These are phyloP conservation scores for Auxenochlorella protothecoides DNA, from an alignment of 139 green algal genomes.

Conservation along the genomic window DNA sequence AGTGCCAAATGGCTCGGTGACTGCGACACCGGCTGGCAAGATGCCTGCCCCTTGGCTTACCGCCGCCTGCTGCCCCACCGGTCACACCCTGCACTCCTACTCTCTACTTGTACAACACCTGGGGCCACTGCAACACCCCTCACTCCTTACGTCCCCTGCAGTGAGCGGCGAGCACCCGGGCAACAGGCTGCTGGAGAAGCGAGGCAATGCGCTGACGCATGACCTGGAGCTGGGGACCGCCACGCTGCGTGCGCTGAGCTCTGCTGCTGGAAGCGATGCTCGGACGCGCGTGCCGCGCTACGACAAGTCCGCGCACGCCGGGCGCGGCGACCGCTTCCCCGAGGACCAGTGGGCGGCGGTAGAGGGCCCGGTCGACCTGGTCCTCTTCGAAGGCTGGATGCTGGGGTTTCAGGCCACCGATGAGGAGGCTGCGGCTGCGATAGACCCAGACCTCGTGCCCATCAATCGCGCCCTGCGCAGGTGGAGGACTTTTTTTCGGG, in stretches of 20 bases:
- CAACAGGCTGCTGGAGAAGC: slow-evolving; percentile 78
- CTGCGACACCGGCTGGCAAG: too few relatives aligned
- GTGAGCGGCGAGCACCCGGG: slow-evolving; percentile 39
- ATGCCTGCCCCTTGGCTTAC: too few relatives aligned
- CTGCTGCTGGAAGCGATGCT: neutral
- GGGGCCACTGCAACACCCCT: too few relatives aligned
- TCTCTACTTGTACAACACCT: too few relatives aligned
- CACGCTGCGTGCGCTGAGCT: slow-evolving; percentile 50
- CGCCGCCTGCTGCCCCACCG: too few relatives aligned
- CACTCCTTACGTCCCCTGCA: neutral
- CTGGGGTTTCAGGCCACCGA: slow-evolving; percentile 63
- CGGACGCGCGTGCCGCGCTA: slow-evolving; percentile 52
- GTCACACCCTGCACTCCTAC: too few relatives aligned
- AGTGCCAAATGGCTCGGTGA: too few relatives aligned
- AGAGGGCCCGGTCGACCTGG: slow-evolving; percentile 63
- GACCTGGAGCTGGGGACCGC: slow-evolving; percentile 74
- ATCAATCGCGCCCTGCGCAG: slow-evolving; percentile 59
- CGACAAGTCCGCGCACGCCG: slow-evolving; percentile 76
- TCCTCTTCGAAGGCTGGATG: slow-evolving; percentile 99
- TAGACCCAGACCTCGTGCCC: slow-evolving; percentile 44
- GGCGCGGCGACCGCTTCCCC: slow-evolving; percentile 70
- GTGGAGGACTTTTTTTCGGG: neutral
- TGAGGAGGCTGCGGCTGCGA: slow-evolving; percentile 20
- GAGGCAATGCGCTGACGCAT: slow-evolving; percentile 90
- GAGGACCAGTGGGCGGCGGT: slow-evolving; percentile 47